These are phyloP conservation scores for Lactarius indigo DNA, from an alignment of 768 basidiomycete species.

Conservation along the genomic window DNA sequence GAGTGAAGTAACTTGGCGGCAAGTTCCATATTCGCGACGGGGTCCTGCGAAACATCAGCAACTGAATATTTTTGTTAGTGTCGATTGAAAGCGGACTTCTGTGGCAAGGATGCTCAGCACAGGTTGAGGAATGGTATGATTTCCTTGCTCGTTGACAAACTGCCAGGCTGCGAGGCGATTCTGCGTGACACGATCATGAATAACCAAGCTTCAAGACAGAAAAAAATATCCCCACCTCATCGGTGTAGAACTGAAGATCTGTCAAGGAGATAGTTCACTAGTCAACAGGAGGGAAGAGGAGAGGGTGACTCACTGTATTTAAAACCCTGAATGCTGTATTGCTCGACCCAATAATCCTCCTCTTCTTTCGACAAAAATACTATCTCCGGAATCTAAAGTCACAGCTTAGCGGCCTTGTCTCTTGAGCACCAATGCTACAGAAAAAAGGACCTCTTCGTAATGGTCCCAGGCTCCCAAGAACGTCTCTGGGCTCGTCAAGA, in stretches of 20 bases:
- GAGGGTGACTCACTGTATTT: conserved; percentile 46
- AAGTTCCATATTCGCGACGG: conserved; percentile 42
- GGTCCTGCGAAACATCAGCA: conserved; percentile 33
- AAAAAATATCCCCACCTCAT: conserved; percentile 38
- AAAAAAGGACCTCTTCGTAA: conserved; percentile 38
- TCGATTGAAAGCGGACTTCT: conserved; percentile 30
- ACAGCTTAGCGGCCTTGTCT: conserved; percentile 7
- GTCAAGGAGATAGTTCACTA: background rate
- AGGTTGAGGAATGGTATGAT: conserved; percentile 42
- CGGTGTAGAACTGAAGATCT: conserved; percentile 68
- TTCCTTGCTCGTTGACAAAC: conserved; percentile 39
- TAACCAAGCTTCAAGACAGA: background rate
- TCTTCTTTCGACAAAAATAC: conserved; percentile 58
- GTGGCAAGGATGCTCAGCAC: conserved; percentile 41
- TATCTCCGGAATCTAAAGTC: conserved; percentile 51
- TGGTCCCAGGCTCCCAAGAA: conserved; percentile 53
- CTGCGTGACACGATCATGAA: conserved; percentile 30
- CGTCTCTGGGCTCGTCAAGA: conserved; percentile 46
- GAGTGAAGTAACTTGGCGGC: conserved; percentile 32
- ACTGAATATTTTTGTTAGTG: background rate
- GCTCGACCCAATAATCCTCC: conserved; percentile 68
- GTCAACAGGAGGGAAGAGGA: conserved; percentile 6
- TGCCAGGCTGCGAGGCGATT: conserved; percentile 39
- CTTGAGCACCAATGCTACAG: background rate
- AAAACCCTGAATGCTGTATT: conserved; percentile 57